Evolutionary conservation across 1,139 yeast species (phyloP).

Genomic region (Debaryomyces nepalensis): DNA sequence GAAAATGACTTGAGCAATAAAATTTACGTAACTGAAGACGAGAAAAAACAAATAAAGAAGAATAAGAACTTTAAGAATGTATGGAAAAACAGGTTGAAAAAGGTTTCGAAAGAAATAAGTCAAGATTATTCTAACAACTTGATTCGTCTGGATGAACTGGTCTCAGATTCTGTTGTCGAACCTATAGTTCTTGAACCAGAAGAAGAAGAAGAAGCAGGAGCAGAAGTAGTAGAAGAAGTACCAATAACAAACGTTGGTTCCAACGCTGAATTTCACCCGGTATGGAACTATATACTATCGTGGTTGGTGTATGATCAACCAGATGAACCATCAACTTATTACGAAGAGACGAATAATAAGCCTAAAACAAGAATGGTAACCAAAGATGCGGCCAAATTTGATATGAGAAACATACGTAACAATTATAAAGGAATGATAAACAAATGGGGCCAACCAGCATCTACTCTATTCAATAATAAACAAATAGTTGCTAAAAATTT

Average conservation of each 20-base stretch:
- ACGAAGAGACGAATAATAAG: constrained; percentile 9
- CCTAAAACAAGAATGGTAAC: background rate
- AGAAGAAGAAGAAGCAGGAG: constrained; percentile 13
- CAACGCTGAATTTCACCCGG: constrained; percentile 37
- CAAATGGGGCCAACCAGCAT: constrained; percentile 45
- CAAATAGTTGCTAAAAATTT: background rate
- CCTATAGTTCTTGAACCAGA: constrained; percentile 17
- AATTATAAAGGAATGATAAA: constrained; percentile 28
- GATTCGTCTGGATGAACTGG: constrained; percentile 1
- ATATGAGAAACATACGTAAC: constrained; percentile 26
- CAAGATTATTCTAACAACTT: constrained; percentile 35
- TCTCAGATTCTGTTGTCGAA: constrained; percentile 3
- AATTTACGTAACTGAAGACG: constrained; percentile 14
- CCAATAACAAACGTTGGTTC: background rate
- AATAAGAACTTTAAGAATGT: constrained; percentile 31
- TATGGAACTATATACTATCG: constrained; percentile 44
- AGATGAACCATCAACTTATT: constrained; percentile 3
- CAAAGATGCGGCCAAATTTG: constrained; percentile 11
- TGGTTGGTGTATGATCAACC: constrained; percentile 38
- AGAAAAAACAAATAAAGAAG: constrained; percentile 24
- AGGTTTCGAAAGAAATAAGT: constrained; percentile 38
- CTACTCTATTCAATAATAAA: constrained; percentile 23
- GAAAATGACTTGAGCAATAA: constrained; percentile 18
- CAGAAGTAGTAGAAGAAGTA: too few species aligned
- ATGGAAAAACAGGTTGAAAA: constrained; percentile 31